Evolutionary conservation across 495 filamentous ascomycete species (phyloP).

Genomic region (Friedmanniomyces simplex): DNA sequence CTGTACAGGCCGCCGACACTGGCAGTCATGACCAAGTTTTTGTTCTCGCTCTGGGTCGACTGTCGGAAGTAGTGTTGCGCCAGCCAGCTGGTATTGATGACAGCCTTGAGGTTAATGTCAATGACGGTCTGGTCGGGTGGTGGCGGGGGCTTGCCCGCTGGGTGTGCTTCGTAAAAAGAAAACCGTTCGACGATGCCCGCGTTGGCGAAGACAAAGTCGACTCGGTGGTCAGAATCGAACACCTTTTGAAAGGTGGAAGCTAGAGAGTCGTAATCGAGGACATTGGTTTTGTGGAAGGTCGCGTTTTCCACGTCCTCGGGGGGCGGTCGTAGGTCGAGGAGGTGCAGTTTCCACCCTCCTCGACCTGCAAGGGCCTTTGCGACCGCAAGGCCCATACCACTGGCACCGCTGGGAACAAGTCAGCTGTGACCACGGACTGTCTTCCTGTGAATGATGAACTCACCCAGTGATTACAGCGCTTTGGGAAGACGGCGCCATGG

Average conservation of each 20-base stretch:
- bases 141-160: constrained; percentile 21
- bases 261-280: constrained; percentile 23
- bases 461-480: constrained; percentile 16
- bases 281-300: constrained; percentile 26
- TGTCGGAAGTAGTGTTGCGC: constrained; percentile 29
- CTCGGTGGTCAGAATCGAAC: constrained; percentile 19
- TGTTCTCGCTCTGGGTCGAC: constrained; percentile 14
- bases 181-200: constrained; percentile 28
- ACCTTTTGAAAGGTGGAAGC: constrained; percentile 20
- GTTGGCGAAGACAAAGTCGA: constrained; percentile 31
- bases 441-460: background rate
- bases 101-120: constrained; percentile 28
- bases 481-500: constrained; percentile 18
- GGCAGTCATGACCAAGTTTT: constrained; percentile 26
- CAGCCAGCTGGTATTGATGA: constrained; percentile 27
- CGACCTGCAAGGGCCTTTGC: constrained; percentile 25
- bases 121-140: constrained; percentile 23
- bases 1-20: constrained; percentile 28
- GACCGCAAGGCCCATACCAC: constrained; percentile 31
- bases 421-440: background rate
- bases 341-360: constrained; percentile 25
- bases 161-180: constrained; percentile 25
- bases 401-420: constrained; percentile 6
- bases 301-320: constrained; percentile 19
- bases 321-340: constrained; percentile 25